phyloP scores from a whole-genome alignment of 768 basidiomycete genomes.

The Tylopilus plumbeoviolaceoides region DNA sequence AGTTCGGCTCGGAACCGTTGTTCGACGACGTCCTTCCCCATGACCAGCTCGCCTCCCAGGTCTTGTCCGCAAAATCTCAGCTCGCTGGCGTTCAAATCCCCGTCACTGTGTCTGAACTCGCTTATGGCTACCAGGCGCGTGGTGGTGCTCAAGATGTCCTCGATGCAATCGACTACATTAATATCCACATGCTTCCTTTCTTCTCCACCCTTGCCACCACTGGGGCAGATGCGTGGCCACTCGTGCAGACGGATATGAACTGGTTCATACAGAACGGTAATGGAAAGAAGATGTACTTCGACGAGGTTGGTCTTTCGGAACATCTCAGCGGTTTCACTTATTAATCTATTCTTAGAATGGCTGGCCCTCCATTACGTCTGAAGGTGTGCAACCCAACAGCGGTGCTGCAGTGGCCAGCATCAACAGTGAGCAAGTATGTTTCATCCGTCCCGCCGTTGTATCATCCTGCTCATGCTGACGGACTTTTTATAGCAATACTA shows the following conservation, averaged over 20 bases:
- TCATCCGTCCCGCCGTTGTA: slow-evolving; percentile 10
- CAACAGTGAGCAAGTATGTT: slow-evolving; percentile 50
- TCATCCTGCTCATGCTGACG: neutral
- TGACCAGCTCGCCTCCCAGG: slow-evolving; percentile 45
- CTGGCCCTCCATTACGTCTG: slow-evolving; percentile 69
- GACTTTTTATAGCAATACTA: slow-evolving; percentile 46
- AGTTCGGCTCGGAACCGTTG: slow-evolving; percentile 69
- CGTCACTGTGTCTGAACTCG: slow-evolving; percentile 66
- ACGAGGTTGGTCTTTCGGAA: slow-evolving; percentile 44
- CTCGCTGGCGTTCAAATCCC: slow-evolving; percentile 53
- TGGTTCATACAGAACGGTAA: slow-evolving; percentile 62
- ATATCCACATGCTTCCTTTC: slow-evolving; percentile 71
- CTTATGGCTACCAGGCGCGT: slow-evolving; percentile 52
- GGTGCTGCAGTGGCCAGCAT: slow-evolving; percentile 55
- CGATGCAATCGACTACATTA: slow-evolving; percentile 57
- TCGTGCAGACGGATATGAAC: slow-evolving; percentile 54
- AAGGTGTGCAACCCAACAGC: slow-evolving; percentile 63
- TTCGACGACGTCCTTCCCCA: slow-evolving; percentile 54
- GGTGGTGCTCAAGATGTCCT: slow-evolving; percentile 54
- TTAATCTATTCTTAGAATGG: slow-evolving; percentile 52
- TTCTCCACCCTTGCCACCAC: slow-evolving; percentile 36
- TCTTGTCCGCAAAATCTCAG: slow-evolving; percentile 44
- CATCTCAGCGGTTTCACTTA: neutral
- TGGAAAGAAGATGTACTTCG: slow-evolving; percentile 73
- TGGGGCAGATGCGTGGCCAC: slow-evolving; percentile 61